These are phyloP conservation scores for Ricinus communis DNA, from an alignment of 345 rosid genomes.

Conservation along the genomic window DNA sequence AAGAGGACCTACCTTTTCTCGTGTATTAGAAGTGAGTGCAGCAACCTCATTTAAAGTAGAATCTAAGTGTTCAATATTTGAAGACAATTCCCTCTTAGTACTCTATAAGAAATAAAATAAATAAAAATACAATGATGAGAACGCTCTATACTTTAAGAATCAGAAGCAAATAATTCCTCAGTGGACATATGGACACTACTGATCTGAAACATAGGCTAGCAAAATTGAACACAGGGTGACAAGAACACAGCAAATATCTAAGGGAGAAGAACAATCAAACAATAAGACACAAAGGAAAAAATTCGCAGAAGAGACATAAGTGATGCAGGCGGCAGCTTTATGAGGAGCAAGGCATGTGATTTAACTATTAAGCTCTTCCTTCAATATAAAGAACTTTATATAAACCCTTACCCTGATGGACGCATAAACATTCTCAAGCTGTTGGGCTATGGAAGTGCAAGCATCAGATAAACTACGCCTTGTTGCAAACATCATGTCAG, in stretches of 20 bases:
- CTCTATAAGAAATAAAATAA: slow-evolving; percentile 46
- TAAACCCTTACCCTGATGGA: slow-evolving; percentile 59
- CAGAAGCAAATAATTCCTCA: not conserved
- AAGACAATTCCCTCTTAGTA: slow-evolving; percentile 60
- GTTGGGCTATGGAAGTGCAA: slow-evolving; percentile 63
- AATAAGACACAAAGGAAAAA: not conserved
- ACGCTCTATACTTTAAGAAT: not conserved
- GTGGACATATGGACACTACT: not conserved
- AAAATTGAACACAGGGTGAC: not conserved
- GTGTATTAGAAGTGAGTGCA: slow-evolving; percentile 54
- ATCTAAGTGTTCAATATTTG: slow-evolving; percentile 55
- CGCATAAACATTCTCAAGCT: slow-evolving; percentile 69
- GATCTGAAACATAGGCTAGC: not conserved
- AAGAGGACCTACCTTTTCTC: slow-evolving; percentile 61
- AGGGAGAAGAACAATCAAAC: not conserved
- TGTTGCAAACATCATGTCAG: slow-evolving; percentile 94
- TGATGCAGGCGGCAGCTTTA: not conserved
- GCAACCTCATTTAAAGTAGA: slow-evolving; percentile 51
- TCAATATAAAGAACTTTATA: not conserved
- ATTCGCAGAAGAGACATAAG: not conserved
- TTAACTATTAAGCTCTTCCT: not conserved
- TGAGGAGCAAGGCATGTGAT: not conserved
- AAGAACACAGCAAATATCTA: not conserved
- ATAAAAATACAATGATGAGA: slow-evolving; percentile 1
- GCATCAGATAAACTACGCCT: slow-evolving; percentile 87